These are phyloP conservation scores for Exophiala aquamarina DNA, from an alignment of 2,329 filamentous ascomycete species.

Conservation along the genomic window DNA sequence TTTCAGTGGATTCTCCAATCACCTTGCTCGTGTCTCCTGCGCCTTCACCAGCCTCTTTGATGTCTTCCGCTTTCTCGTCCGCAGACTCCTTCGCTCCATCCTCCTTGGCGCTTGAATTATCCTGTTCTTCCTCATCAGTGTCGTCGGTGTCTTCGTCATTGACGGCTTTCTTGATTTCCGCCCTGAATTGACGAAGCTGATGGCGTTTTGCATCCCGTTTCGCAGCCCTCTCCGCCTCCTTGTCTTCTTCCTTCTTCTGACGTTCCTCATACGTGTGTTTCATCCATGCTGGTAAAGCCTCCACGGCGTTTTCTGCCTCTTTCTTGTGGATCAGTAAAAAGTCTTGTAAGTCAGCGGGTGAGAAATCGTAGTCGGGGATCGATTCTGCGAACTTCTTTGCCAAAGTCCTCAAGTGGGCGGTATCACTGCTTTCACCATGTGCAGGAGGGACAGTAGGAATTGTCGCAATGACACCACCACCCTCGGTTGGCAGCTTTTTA, in stretches of 20 bases:
- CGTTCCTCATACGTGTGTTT: constrained; percentile 6
- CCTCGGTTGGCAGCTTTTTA: too few species aligned
- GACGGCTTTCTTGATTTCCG: neutral
- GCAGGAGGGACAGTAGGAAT: too few species aligned
- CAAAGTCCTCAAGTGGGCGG: constrained; percentile 34
- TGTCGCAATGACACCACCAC: too few species aligned
- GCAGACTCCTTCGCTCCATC: too few species aligned
- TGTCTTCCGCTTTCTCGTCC: too few species aligned
- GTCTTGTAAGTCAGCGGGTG: constrained; percentile 53
- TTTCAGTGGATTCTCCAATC: too few species aligned
- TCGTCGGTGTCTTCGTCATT: too few species aligned
- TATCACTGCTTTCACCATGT: neutral
- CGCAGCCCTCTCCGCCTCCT: constrained; percentile 7
- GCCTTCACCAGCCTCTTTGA: too few species aligned
- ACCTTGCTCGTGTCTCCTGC: too few species aligned
- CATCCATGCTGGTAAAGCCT: constrained; percentile 42
- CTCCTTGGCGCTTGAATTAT: too few species aligned
- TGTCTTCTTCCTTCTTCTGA: constrained; percentile 1
- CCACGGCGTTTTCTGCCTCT: constrained; percentile 45
- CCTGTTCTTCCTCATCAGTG: too few species aligned
- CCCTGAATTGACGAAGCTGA: neutral
- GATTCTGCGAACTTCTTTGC: constrained; percentile 45
- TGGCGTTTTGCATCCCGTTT: neutral
- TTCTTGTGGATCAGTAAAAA: constrained; percentile 52
- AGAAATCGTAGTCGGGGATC: constrained; percentile 48